Percentiles rank a stretch among this genome's conserved stretches.
Conservation (phyloP, 2,329 filamentous ascomycete genomes). For the Westerdykella ornata region DNA sequence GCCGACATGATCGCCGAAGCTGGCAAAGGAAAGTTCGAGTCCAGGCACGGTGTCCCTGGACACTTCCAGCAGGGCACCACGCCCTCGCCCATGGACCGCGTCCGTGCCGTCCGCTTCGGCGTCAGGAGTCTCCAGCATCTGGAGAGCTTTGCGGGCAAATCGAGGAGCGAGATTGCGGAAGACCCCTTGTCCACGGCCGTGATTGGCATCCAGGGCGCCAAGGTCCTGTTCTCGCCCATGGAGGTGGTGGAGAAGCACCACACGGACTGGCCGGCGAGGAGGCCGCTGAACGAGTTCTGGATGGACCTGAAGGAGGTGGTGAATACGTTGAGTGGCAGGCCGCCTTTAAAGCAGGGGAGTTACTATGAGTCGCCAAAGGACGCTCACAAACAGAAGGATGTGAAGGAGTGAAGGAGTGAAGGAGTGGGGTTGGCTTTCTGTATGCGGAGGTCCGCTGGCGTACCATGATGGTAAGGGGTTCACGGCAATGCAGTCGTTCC, state of each 20-base stretch:
- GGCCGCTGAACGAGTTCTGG: constrained; percentile 84
- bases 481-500: no score
- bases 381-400: no score
- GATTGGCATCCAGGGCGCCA: constrained; percentile 86
- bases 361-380: no score
- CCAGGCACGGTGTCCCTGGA: constrained; percentile 60
- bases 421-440: no score
- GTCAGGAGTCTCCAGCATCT: constrained; percentile 93
- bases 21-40: constrained; percentile 85
- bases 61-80: constrained; percentile 69
- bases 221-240: constrained; percentile 82
- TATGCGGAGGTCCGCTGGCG: no score
- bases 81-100: constrained; percentile 92
- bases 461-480: no score
- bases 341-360: background rate
- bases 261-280: constrained; percentile 87
- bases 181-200: constrained; percentile 71
- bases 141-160: constrained; percentile 63
- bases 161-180: constrained; percentile 60
- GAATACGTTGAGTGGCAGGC: constrained; percentile 67
- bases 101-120: constrained; percentile 81
- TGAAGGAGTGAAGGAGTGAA: no score
- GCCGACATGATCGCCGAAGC: constrained; percentile 94
- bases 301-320: constrained; percentile 70
- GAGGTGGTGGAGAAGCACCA: constrained; percentile 71